Conservation (phyloP, 225 moss, liverwort and hornwort genomes). For the Sphagnum contortum region DNA sequence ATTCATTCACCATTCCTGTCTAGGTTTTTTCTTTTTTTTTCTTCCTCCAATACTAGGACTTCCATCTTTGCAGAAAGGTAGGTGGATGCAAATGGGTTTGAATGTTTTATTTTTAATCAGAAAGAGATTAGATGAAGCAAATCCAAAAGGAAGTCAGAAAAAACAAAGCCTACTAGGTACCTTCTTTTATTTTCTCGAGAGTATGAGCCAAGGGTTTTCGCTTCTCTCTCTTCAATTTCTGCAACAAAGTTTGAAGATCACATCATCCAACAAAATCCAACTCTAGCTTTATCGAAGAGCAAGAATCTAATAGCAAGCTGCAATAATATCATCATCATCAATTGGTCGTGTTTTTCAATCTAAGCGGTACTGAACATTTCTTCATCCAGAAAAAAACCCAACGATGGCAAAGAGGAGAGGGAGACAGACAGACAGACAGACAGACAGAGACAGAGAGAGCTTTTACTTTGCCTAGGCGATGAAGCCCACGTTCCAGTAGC, state of each 20-base stretch:
- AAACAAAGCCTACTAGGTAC: conserved; percentile 9
- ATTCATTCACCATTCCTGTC: neutral
- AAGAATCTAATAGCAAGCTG: neutral
- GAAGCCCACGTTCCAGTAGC: conserved; percentile 48
- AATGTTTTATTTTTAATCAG: neutral
- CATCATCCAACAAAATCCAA: neutral
- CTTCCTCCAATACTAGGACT: too few species aligned
- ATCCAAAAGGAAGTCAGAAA: neutral
- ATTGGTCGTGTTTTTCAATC: neutral
- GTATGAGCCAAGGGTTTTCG: conserved; percentile 63
- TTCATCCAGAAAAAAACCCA: too few species aligned
- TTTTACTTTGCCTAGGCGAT: conserved; percentile 38
- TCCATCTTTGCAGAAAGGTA: too few species aligned
- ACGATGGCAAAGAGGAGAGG: neutral
- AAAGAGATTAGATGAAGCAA: neutral
- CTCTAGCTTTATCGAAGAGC: neutral
- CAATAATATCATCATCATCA: neutral
- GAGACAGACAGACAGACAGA: neutral
- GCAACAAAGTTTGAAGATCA: conserved; percentile 13
- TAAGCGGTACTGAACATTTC: too few species aligned
- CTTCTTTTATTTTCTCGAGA: conserved; percentile 75
- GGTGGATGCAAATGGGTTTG: too few species aligned
- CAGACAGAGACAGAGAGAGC: neutral
- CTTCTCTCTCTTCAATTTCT: conserved; percentile 48
- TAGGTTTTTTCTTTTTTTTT: neutral